phyloP scores from a whole-genome alignment of 1,284 basidiomycete genomes.

The Leccinum variabile region DNA sequence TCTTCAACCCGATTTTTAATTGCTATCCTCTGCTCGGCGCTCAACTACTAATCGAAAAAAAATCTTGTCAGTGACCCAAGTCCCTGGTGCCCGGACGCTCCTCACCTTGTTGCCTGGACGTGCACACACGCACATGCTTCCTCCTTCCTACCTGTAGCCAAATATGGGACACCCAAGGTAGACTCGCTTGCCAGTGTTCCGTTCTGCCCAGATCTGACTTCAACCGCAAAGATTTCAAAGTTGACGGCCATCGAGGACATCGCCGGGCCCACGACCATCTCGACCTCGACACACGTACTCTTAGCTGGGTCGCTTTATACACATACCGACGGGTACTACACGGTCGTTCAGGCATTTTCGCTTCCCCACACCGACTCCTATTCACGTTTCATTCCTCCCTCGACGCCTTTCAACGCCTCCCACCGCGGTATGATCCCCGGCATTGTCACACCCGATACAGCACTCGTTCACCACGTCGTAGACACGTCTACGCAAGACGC shows the following conservation, averaged over 20 bases:
- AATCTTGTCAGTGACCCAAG: no score
- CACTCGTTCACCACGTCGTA: slow-evolving; percentile 14
- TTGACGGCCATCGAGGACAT: neutral
- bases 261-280: slow-evolving; percentile 6
- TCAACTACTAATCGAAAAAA: no score
- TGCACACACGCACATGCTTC: slow-evolving; percentile 12
- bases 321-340: slow-evolving; percentile 8
- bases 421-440: slow-evolving; percentile 11
- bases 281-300: slow-evolving; percentile 23
- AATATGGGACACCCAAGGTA: slow-evolving; percentile 12
- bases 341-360: slow-evolving; percentile 16
- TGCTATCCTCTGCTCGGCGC: no score
- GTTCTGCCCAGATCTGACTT: neutral
- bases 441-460: neutral
- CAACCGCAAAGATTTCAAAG: slow-evolving; percentile 2
- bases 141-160: slow-evolving; percentile 4
- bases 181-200: neutral
- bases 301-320: slow-evolving; percentile 9
- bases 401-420: slow-evolving; percentile 11
- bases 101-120: slow-evolving; percentile 15
- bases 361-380: slow-evolving; percentile 6
- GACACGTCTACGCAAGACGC: slow-evolving; percentile 16
- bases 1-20: no score
- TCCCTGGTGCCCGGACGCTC: neutral
- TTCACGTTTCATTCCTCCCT: neutral